Evolutionary conservation across 2,329 filamentous ascomycete genomes (phyloP).

Genomic region (Nigrospora osmanthi): DNA sequence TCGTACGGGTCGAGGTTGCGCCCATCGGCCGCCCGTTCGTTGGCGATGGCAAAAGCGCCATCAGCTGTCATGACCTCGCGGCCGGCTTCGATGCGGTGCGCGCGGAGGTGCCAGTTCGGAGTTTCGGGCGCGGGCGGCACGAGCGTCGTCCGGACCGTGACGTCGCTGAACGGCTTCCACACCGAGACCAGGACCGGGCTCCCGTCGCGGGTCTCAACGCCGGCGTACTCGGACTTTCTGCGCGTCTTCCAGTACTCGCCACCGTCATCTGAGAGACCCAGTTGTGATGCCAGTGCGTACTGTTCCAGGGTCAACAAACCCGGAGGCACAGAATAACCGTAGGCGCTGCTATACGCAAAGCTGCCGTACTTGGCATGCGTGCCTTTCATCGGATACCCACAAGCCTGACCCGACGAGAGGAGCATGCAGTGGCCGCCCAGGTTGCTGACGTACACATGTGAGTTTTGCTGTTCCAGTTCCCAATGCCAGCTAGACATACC

Average conservation of each 20-base stretch:
- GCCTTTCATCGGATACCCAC: slow-evolving; percentile 73
- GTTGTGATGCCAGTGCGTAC: slow-evolving; percentile 66
- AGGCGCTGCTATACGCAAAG: slow-evolving; percentile 71
- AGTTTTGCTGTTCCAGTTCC: not conserved
- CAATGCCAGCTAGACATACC: slow-evolving; percentile 18
- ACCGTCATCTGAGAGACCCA: slow-evolving; percentile 69
- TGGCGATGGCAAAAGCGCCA: slow-evolving; percentile 64
- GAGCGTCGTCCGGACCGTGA: slow-evolving; percentile 57
- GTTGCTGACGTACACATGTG: slow-evolving; percentile 30
- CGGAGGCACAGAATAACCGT: slow-evolving; percentile 70
- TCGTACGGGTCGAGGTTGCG: slow-evolving; percentile 44
- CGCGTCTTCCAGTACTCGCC: slow-evolving; percentile 75
- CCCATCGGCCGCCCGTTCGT: slow-evolving; percentile 38
- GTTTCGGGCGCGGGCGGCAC: slow-evolving; percentile 49
- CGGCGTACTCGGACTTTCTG: slow-evolving; percentile 57
- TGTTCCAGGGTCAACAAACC: slow-evolving; percentile 71
- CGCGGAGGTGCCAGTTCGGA: slow-evolving; percentile 64
- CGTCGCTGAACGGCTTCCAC: slow-evolving; percentile 66
- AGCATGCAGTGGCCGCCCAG: slow-evolving; percentile 70
- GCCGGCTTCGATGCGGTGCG: slow-evolving; percentile 52
- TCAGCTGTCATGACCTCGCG: slow-evolving; percentile 64
- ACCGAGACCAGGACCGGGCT: slow-evolving; percentile 56
- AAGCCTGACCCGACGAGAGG: slow-evolving; percentile 70
- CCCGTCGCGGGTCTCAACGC: slow-evolving; percentile 47
- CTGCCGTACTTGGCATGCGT: slow-evolving; percentile 76